Evolutionary conservation across 495 filamentous ascomycete species (phyloP).

Genomic region (Aspergillus baeticus): DNA sequence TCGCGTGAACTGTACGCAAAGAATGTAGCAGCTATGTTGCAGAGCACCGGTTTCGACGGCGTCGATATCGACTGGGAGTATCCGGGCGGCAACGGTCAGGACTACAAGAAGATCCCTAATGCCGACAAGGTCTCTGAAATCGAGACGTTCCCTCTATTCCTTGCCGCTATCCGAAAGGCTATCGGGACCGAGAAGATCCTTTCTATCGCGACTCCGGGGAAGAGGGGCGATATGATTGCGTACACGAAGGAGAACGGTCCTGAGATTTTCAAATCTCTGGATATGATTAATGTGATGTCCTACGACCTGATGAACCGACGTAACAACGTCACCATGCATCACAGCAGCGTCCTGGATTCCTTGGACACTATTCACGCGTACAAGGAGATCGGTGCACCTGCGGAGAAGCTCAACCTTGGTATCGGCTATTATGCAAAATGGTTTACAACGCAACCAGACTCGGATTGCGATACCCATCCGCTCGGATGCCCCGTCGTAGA

Average conservation of each 20-base stretch:
- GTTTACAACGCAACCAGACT: constrained; percentile 58
- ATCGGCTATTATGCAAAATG: constrained; percentile 76
- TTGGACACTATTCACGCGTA: constrained; percentile 60
- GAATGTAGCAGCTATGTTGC: constrained; percentile 64
- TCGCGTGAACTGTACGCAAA: constrained; percentile 58
- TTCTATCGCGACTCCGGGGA: constrained; percentile 70
- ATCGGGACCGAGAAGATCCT: constrained; percentile 61
- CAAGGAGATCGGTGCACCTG: constrained; percentile 52
- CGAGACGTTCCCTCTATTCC: constrained; percentile 60
- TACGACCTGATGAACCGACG: constrained; percentile 80
- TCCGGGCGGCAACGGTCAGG: constrained; percentile 73
- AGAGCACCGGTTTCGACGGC: constrained; percentile 61
- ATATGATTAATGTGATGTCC: constrained; percentile 78
- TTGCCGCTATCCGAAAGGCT: constrained; percentile 56
- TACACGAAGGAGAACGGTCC: constrained; percentile 64
- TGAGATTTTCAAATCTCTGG: constrained; percentile 60
- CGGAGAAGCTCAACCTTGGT: constrained; percentile 65
- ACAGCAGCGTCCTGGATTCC: constrained; percentile 57
- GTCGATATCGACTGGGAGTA: constrained; percentile 82
- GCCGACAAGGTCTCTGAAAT: constrained; percentile 59
- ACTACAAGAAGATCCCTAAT: constrained; percentile 72
- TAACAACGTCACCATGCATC: constrained; percentile 65
- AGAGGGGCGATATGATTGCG: constrained; percentile 68
- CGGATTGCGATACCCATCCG: constrained; percentile 42
- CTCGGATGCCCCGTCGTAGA: constrained; percentile 62